Percentiles rank a stretch among this genome's conserved stretches.
Evolutionary conservation across 306 rosid genomes (phyloP).

Genomic region (Castanea sativa): DNA sequence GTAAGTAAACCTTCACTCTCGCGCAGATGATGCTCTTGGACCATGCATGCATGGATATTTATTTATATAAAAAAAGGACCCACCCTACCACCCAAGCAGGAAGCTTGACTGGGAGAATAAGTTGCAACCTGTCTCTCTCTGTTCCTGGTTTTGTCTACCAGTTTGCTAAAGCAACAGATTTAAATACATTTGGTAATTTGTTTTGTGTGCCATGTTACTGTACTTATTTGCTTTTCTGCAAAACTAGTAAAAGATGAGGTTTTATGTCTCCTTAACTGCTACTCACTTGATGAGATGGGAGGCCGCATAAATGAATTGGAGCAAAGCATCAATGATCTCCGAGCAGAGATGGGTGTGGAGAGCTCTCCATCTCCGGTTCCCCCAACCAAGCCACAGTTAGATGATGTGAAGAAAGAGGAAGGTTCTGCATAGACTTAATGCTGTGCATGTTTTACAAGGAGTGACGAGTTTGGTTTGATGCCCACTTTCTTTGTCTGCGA

Average conservation of each 20-base stretch:
- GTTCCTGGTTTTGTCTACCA: slow-evolving; percentile 7
- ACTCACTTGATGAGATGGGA: slow-evolving; percentile 96
- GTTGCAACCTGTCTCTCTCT: neutral
- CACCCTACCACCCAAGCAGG: neutral
- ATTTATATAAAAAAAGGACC: neutral
- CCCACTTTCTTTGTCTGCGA: slow-evolving; percentile 1
- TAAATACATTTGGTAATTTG: neutral
- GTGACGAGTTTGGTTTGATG: slow-evolving; percentile 19
- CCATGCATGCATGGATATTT: neutral
- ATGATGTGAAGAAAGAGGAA: slow-evolving; percentile 57
- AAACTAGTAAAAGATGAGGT: slow-evolving; percentile 3
- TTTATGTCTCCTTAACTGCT: slow-evolving; percentile 55
- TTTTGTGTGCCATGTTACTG: neutral
- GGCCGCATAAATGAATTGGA: slow-evolving; percentile 89
- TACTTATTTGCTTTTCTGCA: neutral
- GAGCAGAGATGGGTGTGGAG: slow-evolving; percentile 94
- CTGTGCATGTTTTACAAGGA: slow-evolving; percentile 20
- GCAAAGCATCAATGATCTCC: slow-evolving; percentile 80
- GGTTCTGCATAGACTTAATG: slow-evolving; percentile 49
- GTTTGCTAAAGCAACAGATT: neutral
- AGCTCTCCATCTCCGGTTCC: slow-evolving; percentile 65
- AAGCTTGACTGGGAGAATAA: neutral
- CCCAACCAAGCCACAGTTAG: slow-evolving; percentile 46
- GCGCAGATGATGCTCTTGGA: neutral
- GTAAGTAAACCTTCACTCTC: neutral